Evolutionary conservation across 2,329 filamentous ascomycete species (phyloP), one percentile per base, ranked within the genome.

Genomic region (Pestalotiopsis fici): DNA sequence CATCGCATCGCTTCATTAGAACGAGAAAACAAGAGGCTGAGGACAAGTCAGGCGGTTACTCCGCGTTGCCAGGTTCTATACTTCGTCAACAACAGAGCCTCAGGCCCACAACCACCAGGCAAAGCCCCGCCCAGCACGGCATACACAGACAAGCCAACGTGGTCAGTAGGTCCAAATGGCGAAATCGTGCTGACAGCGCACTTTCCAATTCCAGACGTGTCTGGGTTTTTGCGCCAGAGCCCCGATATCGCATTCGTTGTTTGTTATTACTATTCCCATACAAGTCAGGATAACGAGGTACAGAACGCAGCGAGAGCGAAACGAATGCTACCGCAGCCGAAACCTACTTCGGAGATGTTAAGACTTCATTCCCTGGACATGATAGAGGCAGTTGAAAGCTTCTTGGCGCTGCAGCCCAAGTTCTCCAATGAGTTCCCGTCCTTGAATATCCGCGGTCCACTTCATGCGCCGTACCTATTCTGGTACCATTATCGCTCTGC

Each of bases 361-460:
- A 50, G 1, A 0, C 43, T 50, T 2, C 43, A n/a, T 0, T 50
- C 43, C 9, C 1, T 5, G 2, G 43, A 50, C n/a, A 4, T 50
- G 5, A 50, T 50, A 6, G 43, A 50, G 1, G 43, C 43, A 1
- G 43, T 50, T 3, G n/a, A 50, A 1, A 11, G 6, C 1, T 50
- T 50, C n/a, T 50, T 50, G n/a, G 43, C 1, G 5, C 4, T 9
- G 1, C 43, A 11, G 3, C 5, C 43, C n/a, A 21, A 0, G 6
- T n/a, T 50, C 6, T 21, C 43, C 0, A 3, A 6, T 7, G 4
- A 50, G 2, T 21, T 50, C n/a, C 43, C 43, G 1, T 50, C 18
- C 5, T 9, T 50, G 5, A 6, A 50, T 1, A 21, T n/a, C 15
- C 6, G n/a, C 0, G n/a, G n/a, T 0, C 6, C 6, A 3, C 2